Base-by-base conservation (phyloP, 345 rosid species). In the Sonneratia caseolaris region DNA sequence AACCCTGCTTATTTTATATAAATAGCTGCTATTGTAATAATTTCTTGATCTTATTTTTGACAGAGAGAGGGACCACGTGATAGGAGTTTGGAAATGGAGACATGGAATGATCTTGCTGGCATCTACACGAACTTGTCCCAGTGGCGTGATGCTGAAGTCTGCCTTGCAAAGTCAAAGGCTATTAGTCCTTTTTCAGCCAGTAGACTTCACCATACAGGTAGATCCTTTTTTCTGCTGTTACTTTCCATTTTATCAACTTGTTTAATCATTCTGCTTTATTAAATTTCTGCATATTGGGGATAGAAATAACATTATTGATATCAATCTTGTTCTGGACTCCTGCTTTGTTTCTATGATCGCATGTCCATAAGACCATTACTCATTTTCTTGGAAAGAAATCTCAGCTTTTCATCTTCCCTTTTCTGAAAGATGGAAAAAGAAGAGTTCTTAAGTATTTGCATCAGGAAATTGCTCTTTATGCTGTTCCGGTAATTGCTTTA, bases 91-190 rank as follows among this genome's bases (percentile, higher is more conserved):
- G 95, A 89, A 83, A 71, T 79, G 78, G 90, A 87, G 76, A 85
- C 86, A 47, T 89, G 95, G 95, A 89, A 85, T 68, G 87, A 89
- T 79, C 81, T 89, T 51, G 89, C 95, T 68, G 78, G 84, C 15
- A 79, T 86, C 35, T 89, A 89, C 72, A 81, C 79, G 36, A 81
- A 83, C 73, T 76, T 89, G 74, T 87, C 90, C 5, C 87, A 79
- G 74, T 86, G 87, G 91, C 80, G 70, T 47, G 95, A 89, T 71
- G 95, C 95, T 7, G 91, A 89, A 74, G 73, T 82, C 64, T 89
- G 95, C 74, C 90, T 89, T 79, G 79, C 84, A 14, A 89, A 86
- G 74, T 86, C 91, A 18, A 80, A 83, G 76, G 84, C 83, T 64
- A 86, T 87, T 69, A 71, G 56, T 71, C 80, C 84, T 56, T 82